Conservation (phyloP, 2,329 filamentous ascomycete species). For the Pseudogymnoascus verrucosus region DNA sequence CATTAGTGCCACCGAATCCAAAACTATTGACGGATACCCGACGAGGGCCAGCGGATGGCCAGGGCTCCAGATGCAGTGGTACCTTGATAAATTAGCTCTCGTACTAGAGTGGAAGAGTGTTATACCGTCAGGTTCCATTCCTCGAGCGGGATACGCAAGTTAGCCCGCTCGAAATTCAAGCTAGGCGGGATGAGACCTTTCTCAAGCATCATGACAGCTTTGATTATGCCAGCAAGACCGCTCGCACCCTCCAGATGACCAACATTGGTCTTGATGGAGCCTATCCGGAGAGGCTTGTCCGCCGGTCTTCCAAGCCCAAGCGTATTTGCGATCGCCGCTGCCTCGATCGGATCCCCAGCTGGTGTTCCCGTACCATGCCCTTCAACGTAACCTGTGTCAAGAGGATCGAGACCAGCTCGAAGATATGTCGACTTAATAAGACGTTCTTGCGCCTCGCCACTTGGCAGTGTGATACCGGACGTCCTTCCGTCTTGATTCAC, state of each 20-base stretch:
- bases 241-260: conserved; percentile 22
- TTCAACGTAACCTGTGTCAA: conserved; percentile 14
- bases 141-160: conserved; percentile 29
- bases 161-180: conserved; percentile 32
- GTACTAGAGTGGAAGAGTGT: too few relatives aligned
- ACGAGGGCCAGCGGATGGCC: conserved; percentile 12
- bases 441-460: conserved; percentile 26
- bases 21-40: conserved; percentile 25
- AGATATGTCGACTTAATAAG: conserved; percentile 28
- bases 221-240: conserved; percentile 21
- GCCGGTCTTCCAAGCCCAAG: too few relatives aligned
- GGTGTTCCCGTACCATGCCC: conserved; percentile 11
- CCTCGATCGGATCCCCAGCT: conserved; percentile 16
- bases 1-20: conserved; percentile 28
- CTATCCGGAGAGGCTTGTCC: background rate
- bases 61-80: background rate
- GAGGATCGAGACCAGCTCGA: conserved; percentile 10
- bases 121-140: conserved; percentile 31
- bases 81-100: too few relatives aligned
- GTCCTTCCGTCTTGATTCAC: conserved; percentile 38
- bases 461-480: conserved; percentile 36
- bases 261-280: conserved; percentile 20
- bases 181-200: conserved; percentile 37
- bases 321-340: conserved; percentile 12
- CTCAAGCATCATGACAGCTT: conserved; percentile 16